A percentile compares a stretch with the other conserved stretches of the same genome.
phyloP scores from a whole-genome alignment of 2,329 filamentous ascomycete genomes.

The Drechslerella stenobrocha region DNA sequence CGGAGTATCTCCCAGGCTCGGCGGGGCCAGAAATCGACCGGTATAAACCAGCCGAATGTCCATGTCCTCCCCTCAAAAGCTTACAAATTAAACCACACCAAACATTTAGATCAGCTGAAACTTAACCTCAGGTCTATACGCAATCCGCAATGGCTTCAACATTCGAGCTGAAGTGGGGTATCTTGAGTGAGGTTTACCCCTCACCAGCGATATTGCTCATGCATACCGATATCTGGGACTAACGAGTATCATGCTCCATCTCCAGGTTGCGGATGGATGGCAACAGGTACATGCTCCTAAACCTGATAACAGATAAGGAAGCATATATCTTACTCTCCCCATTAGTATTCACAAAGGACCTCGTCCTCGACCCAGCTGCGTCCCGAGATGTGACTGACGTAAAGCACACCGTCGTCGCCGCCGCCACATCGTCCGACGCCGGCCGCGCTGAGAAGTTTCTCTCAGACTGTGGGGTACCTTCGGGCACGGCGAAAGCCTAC shows the following conservation, averaged over 20 bases:
- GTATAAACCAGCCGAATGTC: too few relatives aligned
- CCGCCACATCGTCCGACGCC: constrained; percentile 74
- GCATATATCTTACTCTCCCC: constrained; percentile 12
- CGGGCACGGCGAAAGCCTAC: constrained; percentile 68
- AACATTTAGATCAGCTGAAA: too few relatives aligned
- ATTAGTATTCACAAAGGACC: constrained; percentile 72
- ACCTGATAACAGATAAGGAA: neutral
- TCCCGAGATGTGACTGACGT: constrained; percentile 71
- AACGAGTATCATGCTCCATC: neutral
- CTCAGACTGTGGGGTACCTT: constrained; percentile 69
- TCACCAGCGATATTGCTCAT: too few relatives aligned
- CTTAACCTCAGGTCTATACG: too few relatives aligned
- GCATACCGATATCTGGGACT: constrained; percentile 1
- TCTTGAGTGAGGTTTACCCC: constrained; percentile 46
- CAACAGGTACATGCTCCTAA: constrained; percentile 40
- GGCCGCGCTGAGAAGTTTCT: constrained; percentile 73
- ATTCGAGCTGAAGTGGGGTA: constrained; percentile 51
- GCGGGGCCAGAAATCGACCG: too few relatives aligned
- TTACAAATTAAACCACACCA: too few relatives aligned
- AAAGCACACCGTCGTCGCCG: constrained; percentile 75
- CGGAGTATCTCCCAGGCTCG: too few relatives aligned
- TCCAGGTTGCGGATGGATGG: constrained; percentile 50
- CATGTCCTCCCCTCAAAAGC: too few relatives aligned
- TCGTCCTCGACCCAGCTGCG: constrained; percentile 70
- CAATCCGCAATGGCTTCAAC: constrained; percentile 27